phyloP scores from a whole-genome alignment of 192 early-diverging fungal genomes.

The Backusella sp. region DNA sequence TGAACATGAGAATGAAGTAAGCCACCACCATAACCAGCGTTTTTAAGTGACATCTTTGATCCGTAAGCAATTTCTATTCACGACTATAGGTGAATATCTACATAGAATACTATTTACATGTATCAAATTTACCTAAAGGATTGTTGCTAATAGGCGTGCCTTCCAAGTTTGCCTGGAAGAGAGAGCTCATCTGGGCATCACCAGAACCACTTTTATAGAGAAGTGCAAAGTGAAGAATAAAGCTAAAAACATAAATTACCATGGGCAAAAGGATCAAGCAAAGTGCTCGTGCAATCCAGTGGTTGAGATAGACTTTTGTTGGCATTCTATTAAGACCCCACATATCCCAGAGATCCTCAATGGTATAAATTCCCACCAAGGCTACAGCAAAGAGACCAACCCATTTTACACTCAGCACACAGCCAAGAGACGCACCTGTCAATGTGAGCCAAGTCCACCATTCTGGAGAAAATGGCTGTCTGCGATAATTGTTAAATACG shows the following conservation, averaged over 20 bases:
- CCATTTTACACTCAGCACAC: constrained; percentile 90
- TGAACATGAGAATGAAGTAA: constrained; percentile 94
- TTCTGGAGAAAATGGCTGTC: constrained; percentile 66
- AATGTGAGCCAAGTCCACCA: constrained; percentile 89
- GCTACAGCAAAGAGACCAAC: constrained; percentile 93
- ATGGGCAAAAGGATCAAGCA: constrained; percentile 85
- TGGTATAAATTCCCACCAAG: constrained; percentile 86
- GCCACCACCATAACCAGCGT: constrained; percentile 78
- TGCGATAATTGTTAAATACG: constrained; percentile 45
- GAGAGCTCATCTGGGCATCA: constrained; percentile 91
- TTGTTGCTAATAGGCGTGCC: constrained; percentile 79
- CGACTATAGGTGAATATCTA: background rate
- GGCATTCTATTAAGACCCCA: constrained; percentile 70
- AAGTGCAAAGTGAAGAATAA: constrained; percentile 87
- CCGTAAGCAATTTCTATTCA: constrained; percentile 85
- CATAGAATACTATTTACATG: background rate
- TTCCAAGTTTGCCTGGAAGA: constrained; percentile 87
- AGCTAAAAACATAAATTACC: constrained; percentile 79
- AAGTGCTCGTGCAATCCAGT: constrained; percentile 80
- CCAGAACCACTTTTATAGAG: constrained; percentile 79
- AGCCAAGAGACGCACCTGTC: constrained; percentile 84
- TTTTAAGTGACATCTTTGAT: constrained; percentile 86
- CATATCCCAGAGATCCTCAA: constrained; percentile 89
- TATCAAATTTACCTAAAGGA: constrained; percentile 66
- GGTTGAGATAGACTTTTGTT: constrained; percentile 62